phyloP scores from a whole-genome alignment of 371 early-diverging fungal species.

The Basidiobolus meristosporus region DNA sequence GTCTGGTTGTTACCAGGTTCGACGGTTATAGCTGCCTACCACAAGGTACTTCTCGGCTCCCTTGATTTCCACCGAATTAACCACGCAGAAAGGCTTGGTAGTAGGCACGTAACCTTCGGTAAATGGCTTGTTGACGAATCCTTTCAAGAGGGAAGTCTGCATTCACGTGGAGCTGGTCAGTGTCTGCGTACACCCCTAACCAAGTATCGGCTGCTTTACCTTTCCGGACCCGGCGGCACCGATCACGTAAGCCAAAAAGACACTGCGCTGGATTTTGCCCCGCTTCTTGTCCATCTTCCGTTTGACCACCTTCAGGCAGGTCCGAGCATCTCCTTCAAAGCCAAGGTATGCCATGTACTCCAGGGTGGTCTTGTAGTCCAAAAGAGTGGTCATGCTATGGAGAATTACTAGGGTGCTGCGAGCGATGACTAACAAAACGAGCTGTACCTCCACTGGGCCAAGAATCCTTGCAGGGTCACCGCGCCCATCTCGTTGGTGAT shows the following conservation, averaged over 20 bases:
- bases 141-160: constrained; percentile 59
- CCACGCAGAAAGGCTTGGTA: constrained; percentile 51
- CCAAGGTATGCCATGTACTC: constrained; percentile 91
- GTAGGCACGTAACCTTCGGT: constrained; percentile 55
- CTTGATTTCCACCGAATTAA: constrained; percentile 85
- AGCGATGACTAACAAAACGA: not conserved
- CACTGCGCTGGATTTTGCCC: constrained; percentile 68
- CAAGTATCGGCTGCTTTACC: constrained; percentile 15
- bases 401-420: not conserved
- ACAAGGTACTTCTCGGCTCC: constrained; percentile 87
- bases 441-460: constrained; percentile 86
- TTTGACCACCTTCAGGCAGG: constrained; percentile 43
- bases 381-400: constrained; percentile 80
- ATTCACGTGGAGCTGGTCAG: no score
- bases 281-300: constrained; percentile 50
- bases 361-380: constrained; percentile 72
- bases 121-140: constrained; percentile 70
- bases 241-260: constrained; percentile 83
- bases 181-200: not conserved
- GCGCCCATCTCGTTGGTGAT: constrained; percentile 73
- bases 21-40: constrained; percentile 16
- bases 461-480: constrained; percentile 86
- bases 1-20: not conserved
- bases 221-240: constrained; percentile 89
- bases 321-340: constrained; percentile 59